These are phyloP conservation scores for Pterocarpus macrocarpus DNA, from an alignment of 306 rosid genomes.

Conservation along the genomic window DNA sequence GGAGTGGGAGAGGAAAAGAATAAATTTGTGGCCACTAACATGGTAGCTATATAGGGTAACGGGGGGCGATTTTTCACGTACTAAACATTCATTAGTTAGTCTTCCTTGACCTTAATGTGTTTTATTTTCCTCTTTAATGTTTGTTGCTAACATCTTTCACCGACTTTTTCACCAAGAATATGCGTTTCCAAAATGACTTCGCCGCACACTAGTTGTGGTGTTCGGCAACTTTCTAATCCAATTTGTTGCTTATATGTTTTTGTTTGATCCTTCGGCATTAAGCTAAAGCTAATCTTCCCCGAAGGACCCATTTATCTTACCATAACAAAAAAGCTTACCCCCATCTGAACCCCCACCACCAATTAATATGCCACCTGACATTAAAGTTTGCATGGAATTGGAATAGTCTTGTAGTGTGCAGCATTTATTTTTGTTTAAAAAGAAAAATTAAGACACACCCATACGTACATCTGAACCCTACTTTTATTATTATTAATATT, in stretches of 20 bases:
- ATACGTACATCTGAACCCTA: slow-evolving; percentile 17
- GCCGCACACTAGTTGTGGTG: slow-evolving; percentile 27
- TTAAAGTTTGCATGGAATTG: slow-evolving; percentile 49
- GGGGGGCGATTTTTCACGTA: slow-evolving; percentile 17
- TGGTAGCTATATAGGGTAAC: background rate
- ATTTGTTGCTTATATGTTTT: slow-evolving; percentile 47
- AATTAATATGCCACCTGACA: slow-evolving; percentile 48
- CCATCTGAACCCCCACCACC: slow-evolving; percentile 51
- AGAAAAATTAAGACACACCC: slow-evolving; percentile 9
- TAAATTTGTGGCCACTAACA: background rate
- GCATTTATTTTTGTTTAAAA: slow-evolving; percentile 30
- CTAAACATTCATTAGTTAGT: slow-evolving; percentile 16
- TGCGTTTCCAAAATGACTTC: slow-evolving; percentile 49
- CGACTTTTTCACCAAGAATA: slow-evolving; percentile 29
- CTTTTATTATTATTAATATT: background rate
- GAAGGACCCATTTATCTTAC: slow-evolving; percentile 39
- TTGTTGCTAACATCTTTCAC: slow-evolving; percentile 23
- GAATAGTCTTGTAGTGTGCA: slow-evolving; percentile 17
- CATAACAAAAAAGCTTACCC: slow-evolving; percentile 33
- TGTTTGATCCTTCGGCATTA: slow-evolving; percentile 89
- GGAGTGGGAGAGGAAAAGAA: background rate
- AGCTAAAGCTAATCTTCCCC: slow-evolving; percentile 68
- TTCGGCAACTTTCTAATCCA: slow-evolving; percentile 47
- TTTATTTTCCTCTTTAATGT: background rate
- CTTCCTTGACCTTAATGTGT: slow-evolving; percentile 1